These are phyloP conservation scores for Termitomyces sp. DNA, from an alignment of 768 basidiomycete genomes.

Conservation along the genomic window DNA sequence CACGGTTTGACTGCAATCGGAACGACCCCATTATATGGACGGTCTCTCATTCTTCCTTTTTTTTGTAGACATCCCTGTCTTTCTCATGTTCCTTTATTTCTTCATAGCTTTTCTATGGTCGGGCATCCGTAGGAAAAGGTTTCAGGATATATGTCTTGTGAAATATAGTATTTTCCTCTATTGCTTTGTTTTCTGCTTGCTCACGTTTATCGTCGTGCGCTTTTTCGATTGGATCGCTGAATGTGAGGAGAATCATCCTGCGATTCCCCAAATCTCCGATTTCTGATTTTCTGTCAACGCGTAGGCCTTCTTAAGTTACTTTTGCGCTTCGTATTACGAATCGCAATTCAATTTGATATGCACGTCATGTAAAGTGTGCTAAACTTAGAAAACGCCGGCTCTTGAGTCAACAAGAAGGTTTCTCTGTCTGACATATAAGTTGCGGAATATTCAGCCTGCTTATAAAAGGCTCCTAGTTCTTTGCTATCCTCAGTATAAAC, in stretches of 20 bases:
- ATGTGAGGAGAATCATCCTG: slow-evolving; percentile 6
- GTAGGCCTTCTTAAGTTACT: slow-evolving; percentile 2
- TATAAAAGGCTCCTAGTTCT: background rate
- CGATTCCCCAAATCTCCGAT: background rate
- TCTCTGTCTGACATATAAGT: background rate
- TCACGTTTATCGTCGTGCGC: background rate
- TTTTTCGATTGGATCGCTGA: background rate
- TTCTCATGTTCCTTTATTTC: slow-evolving; percentile 8
- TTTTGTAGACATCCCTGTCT: slow-evolving; percentile 24
- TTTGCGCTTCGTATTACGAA: background rate
- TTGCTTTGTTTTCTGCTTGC: background rate
- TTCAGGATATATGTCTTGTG: slow-evolving; percentile 15
- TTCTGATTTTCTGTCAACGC: slow-evolving; percentile 3
- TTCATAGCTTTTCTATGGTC: slow-evolving; percentile 11
- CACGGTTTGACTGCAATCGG: slow-evolving; percentile 12
- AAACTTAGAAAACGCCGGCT: background rate
- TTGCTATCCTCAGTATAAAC: background rate
- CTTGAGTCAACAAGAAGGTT: background rate
- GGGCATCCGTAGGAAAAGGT: slow-evolving; percentile 11
- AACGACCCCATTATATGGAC: slow-evolving; percentile 24
- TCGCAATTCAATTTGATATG: background rate
- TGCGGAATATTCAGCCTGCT: background rate
- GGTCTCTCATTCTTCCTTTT: slow-evolving; percentile 28
- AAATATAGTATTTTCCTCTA: slow-evolving; percentile 16
- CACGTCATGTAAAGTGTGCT: background rate